phyloP scores from a whole-genome alignment of 202 grass and related monocot genomes.

The Panicum hallii region DNA sequence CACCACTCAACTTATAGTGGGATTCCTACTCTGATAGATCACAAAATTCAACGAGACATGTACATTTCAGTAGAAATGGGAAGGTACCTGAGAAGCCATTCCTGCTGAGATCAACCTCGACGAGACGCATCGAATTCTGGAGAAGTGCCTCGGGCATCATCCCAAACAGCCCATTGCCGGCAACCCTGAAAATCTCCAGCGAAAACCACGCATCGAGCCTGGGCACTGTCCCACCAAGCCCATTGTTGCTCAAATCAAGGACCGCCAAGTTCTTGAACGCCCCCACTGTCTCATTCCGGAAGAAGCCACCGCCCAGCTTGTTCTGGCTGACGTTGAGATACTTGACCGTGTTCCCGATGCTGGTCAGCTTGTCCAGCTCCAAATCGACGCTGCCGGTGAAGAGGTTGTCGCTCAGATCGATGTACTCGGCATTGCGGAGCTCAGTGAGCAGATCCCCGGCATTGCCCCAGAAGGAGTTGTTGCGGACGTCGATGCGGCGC shows the following conservation, averaged over 20 bases:
- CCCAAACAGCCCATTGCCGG: conserved; percentile 67
- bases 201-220: conserved; percentile 74
- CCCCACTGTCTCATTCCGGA: conserved; percentile 61
- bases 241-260: conserved; percentile 86
- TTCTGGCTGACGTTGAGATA: conserved; percentile 97
- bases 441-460: conserved; percentile 61
- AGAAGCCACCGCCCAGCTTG: conserved; percentile 68
- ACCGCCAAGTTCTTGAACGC: conserved; percentile 88
- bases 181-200: conserved; percentile 66
- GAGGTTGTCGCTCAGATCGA: conserved; percentile 85
- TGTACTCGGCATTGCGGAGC: conserved; percentile 76
- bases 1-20: background rate
- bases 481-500: conserved; percentile 79
- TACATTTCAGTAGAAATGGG: conserved; percentile 18
- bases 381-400: conserved; percentile 73
- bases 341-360: conserved; percentile 83
- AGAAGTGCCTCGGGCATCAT: conserved; percentile 70
- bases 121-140: conserved; percentile 70
- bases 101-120: conserved; percentile 84
- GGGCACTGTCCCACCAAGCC: conserved; percentile 67
- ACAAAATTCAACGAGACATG: background rate
- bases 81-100: conserved; percentile 89
- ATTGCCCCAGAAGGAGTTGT: conserved; percentile 85
- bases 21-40: conserved; percentile 20
- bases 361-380: conserved; percentile 55